Evolutionary conservation across 2,329 filamentous ascomycete species (phyloP).

Genomic region (Sporothrix mexicana): DNA sequence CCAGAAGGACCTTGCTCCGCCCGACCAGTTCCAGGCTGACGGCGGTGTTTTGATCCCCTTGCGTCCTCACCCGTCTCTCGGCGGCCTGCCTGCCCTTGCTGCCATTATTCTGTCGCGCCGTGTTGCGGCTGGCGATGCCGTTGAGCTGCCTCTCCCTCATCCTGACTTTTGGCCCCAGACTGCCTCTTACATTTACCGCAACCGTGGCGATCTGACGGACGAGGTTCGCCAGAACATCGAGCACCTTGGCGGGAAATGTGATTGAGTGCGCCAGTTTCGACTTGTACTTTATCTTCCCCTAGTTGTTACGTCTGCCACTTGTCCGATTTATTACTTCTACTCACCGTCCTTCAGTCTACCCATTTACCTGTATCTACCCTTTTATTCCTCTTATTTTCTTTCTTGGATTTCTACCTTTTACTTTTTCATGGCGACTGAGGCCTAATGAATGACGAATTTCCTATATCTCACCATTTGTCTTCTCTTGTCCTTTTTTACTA

Average conservation of each 20-base stretch:
- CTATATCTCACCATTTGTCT: conserved; percentile 1
- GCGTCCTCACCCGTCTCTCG: conserved; percentile 56
- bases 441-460: conserved; percentile 28
- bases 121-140: conserved; percentile 57
- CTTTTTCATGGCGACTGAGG: conserved; percentile 16
- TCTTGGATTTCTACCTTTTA: background rate
- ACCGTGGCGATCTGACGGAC: conserved; percentile 53
- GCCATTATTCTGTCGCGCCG: conserved; percentile 61
- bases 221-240: conserved; percentile 59
- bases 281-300: too few species aligned
- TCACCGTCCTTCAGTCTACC: background rate
- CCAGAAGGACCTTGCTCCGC: conserved; percentile 25
- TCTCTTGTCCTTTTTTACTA: background rate
- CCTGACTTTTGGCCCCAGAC: conserved; percentile 63
- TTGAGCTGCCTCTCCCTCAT: conserved; percentile 64
- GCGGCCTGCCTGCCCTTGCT: conserved; percentile 59
- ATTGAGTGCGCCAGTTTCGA: background rate
- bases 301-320: background rate
- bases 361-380: background rate
- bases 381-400: background rate
- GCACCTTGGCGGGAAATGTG: conserved; percentile 58
- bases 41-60: conserved; percentile 50
- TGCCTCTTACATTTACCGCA: conserved; percentile 61
- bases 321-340: background rate
- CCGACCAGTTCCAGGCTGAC: conserved; percentile 25